Base-by-base conservation (phyloP, 768 basidiomycete species). In the Mycena amicta region DNA sequence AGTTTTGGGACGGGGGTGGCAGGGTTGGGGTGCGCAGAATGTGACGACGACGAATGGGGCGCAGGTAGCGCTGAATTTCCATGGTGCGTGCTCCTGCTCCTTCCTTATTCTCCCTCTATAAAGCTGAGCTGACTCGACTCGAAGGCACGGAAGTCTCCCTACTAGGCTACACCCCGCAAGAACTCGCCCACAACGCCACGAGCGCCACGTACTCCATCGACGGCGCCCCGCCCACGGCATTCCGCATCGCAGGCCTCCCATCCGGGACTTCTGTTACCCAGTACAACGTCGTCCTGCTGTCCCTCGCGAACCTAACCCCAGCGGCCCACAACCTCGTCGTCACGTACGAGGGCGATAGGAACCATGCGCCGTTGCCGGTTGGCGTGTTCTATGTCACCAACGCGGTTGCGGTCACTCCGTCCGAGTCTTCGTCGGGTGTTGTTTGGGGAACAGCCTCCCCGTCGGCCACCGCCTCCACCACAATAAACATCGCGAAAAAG, bases 131-230 rank as follows among this genome's bases (percentile, higher is more conserved):
- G 8, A 29, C 25, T 45, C 40, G 33, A 12, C 11, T 5, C 49
- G 3, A 30, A 74, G 72, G 72, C 0, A 71, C 64, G 11, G 65
- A 62, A 3, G 55, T 72, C 8, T 68, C 54, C 11, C 70, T 68
- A 68, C 39, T 66, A 4, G 68, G 68, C 16, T 59, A 50, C 18
- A 50, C 66, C 20, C 70, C 70, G 3, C 62, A 43, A 12, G 66
- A 64, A 28, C 57, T 60, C 3, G 54, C 65, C 1, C 55, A 62
- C n/a, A 52, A 54, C 12, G 27, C 57, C 6, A 47, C 66, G 0
- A 60, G 45, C 5, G 70, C 66, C 3, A 61, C 62, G 15, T 74
- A 68, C 47, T 56, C 63, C 12, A 60, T 74, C 22, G 73, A 74
- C 51, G 65, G 60, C 12, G 63, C 59, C 11, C 31, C 58, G 13